Base-by-base conservation (phyloP, 441 rosid genomes). In the Populus hybrid region DNA sequence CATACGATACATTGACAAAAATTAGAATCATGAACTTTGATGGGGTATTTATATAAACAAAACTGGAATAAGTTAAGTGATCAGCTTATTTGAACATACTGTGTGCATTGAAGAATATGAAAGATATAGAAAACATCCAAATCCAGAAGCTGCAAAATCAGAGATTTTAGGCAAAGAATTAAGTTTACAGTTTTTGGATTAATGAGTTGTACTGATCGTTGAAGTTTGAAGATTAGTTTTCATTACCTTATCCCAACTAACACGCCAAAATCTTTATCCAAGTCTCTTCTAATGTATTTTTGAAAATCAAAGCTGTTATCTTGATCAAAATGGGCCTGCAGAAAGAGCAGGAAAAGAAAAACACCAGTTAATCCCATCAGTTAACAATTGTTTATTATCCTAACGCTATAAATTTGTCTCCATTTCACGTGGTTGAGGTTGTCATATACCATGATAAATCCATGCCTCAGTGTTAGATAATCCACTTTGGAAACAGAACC, bases 401-500 rank as follows among this genome's bases (percentile, higher is more conserved):
- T 28, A 3, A 66, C 20, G 18, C 35, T 11, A 9, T 33, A 64
- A 23, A 23, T 33, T 9, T 18, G 61, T 53, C 61, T 16, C 61
- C 16, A 16, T 53, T 53, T 53, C 61, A 53, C 2, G 21, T 53
- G n/a, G 3, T 6, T 18, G 61, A 53, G 61, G n/a, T 53, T 18
- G 2, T 4, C n/a, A 53, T 53, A 16, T 89, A 92, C 97, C 90
- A 1, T 78, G 59, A 91, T 83, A 81, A 92, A 92, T 77, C 97
- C 97, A 80, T 91, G 92, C 45, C 94, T 83, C 20, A 92, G 85
- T 12, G 92, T 87, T 38, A 92, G 77, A 72, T 91, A 92, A 82
- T 92, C 97, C 14, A 80, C 87, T 84, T 82, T 89, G 64, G 88
- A 84, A 66, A 91, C 92, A 6, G 97, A 88, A 56, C 83, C 84